Evolutionary conservation across 2,329 filamentous ascomycete species (phyloP), one percentile per base, ranked within the genome.

Genomic region (Aspergillus tubingensis): DNA sequence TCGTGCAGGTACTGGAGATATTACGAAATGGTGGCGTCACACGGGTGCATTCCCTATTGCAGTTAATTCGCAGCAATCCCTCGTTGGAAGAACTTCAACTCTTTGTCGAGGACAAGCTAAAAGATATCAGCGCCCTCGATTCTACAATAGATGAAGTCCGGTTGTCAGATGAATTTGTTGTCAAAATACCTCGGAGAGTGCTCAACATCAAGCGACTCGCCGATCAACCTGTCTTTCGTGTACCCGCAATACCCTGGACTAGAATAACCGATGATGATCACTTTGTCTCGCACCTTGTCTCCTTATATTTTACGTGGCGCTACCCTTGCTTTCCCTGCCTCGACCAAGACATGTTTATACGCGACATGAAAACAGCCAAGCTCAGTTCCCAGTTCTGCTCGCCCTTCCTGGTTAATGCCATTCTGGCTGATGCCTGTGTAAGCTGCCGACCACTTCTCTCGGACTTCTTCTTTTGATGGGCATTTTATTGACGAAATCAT

Each of bases 231-330:
- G 25, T 63, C 1, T 67, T 53, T 48, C 61, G 53, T 6, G 59
- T 70, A 7, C 62, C 65, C 1, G 67, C 68, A 10, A 54, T 60
- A 36, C 72, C 73, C 2, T 76, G 73, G 73, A 76, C 74, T 3
- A 67, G 61, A 2, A 66, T 74, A 38, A 75, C 72, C 0, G 64
- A 67, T 5, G 68, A 72, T 43, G 67, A 70, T 50, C 65, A 67
- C 15, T 65, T 73, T 48, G 70, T 76, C 3, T 75, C 71, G 1
- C 72, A 74, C 59, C 57, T 72, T 17, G 57, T 73, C 7, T 71
- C 70, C 1, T 50, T 67, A 0, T 70, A 62, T 36, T 60, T 70
- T 8, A 68, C 68, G 1, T 70, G 68, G 68, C 59, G 43, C 8
- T 54, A 68, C 15, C 66, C 68, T 3, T 68, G 65, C 17, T 67